Evolutionary conservation across 768 basidiomycete species (phyloP).

Genomic region (Galerina sulciceps): DNA sequence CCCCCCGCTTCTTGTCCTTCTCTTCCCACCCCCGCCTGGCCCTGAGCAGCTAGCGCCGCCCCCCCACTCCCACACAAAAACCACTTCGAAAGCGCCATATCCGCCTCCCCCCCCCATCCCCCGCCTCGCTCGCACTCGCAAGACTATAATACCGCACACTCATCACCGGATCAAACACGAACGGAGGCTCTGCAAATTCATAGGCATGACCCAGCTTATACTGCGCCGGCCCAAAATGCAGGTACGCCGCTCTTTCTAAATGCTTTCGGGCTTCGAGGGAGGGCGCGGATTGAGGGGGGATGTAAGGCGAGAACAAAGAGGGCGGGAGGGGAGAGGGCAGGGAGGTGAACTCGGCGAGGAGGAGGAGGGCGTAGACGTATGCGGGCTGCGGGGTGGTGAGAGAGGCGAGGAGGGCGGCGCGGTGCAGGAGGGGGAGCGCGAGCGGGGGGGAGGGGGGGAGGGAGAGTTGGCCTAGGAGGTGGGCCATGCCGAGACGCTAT

Average conservation of each 20-base stretch:
- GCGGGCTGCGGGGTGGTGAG: constrained; percentile 86
- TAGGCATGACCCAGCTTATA: constrained; percentile 93
- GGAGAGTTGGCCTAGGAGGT: constrained; percentile 86
- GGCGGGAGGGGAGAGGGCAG: constrained; percentile 54
- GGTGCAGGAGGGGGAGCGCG: constrained; percentile 75
- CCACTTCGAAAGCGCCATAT: constrained; percentile 98
- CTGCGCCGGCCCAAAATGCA: constrained; percentile 84
- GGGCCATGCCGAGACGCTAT: constrained; percentile 93
- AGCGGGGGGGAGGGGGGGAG: constrained; percentile 52
- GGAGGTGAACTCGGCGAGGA: constrained; percentile 78
- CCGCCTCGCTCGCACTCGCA: too few relatives aligned
- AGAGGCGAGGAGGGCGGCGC: constrained; percentile 76
- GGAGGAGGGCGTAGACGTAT: constrained; percentile 86
- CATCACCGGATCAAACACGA: constrained; percentile 85
- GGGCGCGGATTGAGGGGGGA: constrained; percentile 53
- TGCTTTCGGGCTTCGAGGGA: constrained; percentile 71
- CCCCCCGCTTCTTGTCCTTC: constrained; percentile 32
- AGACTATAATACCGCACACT: constrained; percentile 90
- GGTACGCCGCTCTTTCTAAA: constrained; percentile 84
- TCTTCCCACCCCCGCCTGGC: neutral
- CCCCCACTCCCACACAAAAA: constrained; percentile 82
- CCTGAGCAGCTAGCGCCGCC: constrained; percentile 10
- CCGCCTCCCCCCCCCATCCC: constrained; percentile 88
- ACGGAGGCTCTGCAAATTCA: constrained; percentile 87
- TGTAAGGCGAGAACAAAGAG: constrained; percentile 56